phyloP scores from a whole-genome alignment of 169 alveolate genomes.

The Plasmodium vinckei region DNA sequence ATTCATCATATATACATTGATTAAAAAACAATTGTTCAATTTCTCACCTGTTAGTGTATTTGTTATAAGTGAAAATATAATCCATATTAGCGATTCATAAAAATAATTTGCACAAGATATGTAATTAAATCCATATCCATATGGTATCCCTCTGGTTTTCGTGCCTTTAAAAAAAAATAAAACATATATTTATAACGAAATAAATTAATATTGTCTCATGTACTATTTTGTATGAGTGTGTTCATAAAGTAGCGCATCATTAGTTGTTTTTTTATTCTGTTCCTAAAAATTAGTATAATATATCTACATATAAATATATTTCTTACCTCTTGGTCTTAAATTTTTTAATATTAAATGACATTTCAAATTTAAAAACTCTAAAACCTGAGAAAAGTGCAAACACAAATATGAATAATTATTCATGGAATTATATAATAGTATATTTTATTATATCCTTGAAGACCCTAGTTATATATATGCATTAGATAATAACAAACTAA shows the following conservation, averaged over 20 bases:
- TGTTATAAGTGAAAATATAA: slow-evolving; percentile 89
- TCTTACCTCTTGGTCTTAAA: slow-evolving; percentile 90
- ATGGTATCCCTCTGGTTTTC: slow-evolving; percentile 94
- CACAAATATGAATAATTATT: background rate
- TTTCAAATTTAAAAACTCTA: slow-evolving; percentile 94
- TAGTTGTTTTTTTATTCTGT: no score
- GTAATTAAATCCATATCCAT: slow-evolving; percentile 96
- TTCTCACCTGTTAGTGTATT: slow-evolving; percentile 85
- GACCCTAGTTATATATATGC: no score
- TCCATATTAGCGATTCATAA: slow-evolving; percentile 98
- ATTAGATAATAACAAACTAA: no score
- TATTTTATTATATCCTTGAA: no score
- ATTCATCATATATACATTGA: no score
- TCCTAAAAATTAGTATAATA: no score
- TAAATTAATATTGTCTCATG: no score
- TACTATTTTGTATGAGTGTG: no score
- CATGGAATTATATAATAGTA: no score
- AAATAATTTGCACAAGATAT: slow-evolving; percentile 98
- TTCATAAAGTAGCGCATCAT: no score
- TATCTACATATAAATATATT: no score
- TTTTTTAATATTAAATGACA: slow-evolving; percentile 95
- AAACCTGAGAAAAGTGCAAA: slow-evolving; percentile 71
- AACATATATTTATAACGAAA: background rate
- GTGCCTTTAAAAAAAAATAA: slow-evolving; percentile 85
- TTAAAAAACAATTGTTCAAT: background rate